phyloP scores from a whole-genome alignment of 257 asterid species.

The Thymus mandschuricus region DNA sequence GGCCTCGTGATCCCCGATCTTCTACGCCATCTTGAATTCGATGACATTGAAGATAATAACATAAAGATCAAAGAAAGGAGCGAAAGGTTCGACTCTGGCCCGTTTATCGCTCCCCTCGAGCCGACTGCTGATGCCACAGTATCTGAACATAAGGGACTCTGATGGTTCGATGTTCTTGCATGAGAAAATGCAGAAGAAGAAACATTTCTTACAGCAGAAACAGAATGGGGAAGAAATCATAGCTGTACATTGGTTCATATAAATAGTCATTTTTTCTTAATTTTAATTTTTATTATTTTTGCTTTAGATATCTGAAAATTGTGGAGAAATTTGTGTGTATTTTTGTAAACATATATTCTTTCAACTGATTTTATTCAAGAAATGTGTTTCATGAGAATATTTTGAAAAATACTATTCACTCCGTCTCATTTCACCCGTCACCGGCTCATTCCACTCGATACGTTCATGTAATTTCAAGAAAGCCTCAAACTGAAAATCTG shows the following conservation, averaged over 20 bases:
- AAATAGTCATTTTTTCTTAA: not conserved
- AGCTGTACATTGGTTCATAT: conserved; percentile 38
- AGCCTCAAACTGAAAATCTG: not conserved
- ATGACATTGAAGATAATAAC: conserved; percentile 52
- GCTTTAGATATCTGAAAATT: conserved; percentile 2
- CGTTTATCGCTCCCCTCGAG: conserved; percentile 38
- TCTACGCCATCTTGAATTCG: conserved; percentile 55
- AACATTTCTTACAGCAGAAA: conserved; percentile 18
- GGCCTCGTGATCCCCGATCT: conserved; percentile 62
- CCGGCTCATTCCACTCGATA: too few species aligned
- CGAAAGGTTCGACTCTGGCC: conserved; percentile 43
- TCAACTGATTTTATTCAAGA: not conserved
- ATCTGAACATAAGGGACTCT: conserved; percentile 33
- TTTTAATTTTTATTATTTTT: conserved; percentile 24
- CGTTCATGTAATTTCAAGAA: too few species aligned
- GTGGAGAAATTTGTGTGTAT: conserved; percentile 18
- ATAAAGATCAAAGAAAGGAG: conserved; percentile 47
- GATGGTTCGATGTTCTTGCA: not conserved
- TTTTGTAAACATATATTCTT: conserved; percentile 23
- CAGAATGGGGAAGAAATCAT: conserved; percentile 26
- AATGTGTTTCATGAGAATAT: not conserved
- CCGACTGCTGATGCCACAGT: conserved; percentile 30
- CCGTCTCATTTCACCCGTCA: too few species aligned
- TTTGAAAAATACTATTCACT: too few species aligned
- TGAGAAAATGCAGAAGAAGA: conserved; percentile 21